Evolutionary conservation across 768 basidiomycete genomes (phyloP), one percentile per base, ranked within the genome.

Genomic region (Clavaria fumosa): DNA sequence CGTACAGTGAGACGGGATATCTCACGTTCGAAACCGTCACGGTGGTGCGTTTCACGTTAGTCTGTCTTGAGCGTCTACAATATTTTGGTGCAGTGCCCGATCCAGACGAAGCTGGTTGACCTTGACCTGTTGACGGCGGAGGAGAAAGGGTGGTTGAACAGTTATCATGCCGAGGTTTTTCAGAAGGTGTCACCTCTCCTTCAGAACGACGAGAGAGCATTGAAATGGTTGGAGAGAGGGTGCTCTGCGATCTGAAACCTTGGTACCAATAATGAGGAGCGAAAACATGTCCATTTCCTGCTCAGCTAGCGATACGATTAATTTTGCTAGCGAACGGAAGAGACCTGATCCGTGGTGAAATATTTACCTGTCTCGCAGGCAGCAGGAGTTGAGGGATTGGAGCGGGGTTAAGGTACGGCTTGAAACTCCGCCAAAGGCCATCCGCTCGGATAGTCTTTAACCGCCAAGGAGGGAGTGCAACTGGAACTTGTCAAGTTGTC

Each of bases 1-100:
- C 64, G 5, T 97, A 91, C 52, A 88, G 84, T 1, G 72, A 74
- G 14, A 80, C 80, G 45, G 84, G 79, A 1, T 97, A 75, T 56
- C 67, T 95, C 21, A 69, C 75, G 2, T 82, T 93, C 43, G 93
- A 96, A 56, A 64, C 69, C 39, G 65, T 97, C 40, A 96, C 91
- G 0, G 72, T 93, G 91, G 45, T 90, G 34, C 34, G 77, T 56
- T 15, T 23, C 19, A 19, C 31, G 23, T n/a, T 9, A 17, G 21
- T 36, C 11, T 36, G 20, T 12, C 31, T 17, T 5, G 7, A n/a
- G 7, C n/a, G 17, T 17, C n/a, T 31, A 10, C 24, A 14, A 28
- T 28, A 28, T 28, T 28, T 28, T 28, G n/a, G n/a, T n/a, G 9
- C 30, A 70, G 70, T 85, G 75, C 45, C 93, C 93, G 0, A 86